Evolutionary conservation across 129 eudicot genomes (phyloP).

Genomic region (Chrysanthemum makinoi): DNA sequence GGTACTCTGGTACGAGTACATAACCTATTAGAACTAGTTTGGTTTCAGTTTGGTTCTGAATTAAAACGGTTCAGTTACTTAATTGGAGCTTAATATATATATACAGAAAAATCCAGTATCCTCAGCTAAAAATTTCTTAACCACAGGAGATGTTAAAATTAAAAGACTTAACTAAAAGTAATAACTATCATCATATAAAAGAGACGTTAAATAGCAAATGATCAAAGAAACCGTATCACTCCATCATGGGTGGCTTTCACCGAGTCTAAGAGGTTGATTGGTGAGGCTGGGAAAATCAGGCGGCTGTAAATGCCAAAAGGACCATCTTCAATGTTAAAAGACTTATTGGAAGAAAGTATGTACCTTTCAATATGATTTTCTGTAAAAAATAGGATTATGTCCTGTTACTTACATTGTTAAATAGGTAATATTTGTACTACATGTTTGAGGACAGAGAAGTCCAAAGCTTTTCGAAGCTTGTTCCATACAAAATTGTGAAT

Average conservation of each 20-base stretch:
- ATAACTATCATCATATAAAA: no score
- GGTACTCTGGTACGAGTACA: no score
- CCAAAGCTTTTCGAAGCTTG: slow-evolving; percentile 50
- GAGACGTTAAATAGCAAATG: slow-evolving; percentile 40
- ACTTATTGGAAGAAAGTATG: slow-evolving; percentile 64
- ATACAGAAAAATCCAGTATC: no score
- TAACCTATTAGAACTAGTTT: no score
- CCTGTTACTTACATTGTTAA: background rate
- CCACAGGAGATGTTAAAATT: no score
- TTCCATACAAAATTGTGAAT: slow-evolving; percentile 50
- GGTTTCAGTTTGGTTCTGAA: no score
- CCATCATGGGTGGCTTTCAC: slow-evolving; percentile 78
- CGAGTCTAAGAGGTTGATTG: slow-evolving; percentile 57
- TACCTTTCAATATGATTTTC: background rate
- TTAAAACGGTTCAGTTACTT: no score
- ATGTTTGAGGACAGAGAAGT: slow-evolving; percentile 69
- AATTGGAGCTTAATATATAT: no score
- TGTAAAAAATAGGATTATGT: background rate
- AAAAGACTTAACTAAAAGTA: no score
- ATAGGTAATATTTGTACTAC: background rate
- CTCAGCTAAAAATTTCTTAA: no score
- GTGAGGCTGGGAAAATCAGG: slow-evolving; percentile 72
- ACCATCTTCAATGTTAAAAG: slow-evolving; percentile 62
- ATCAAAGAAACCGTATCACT: slow-evolving; percentile 66
- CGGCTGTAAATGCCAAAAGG: slow-evolving; percentile 57